Evolutionary conservation across 2,329 filamentous ascomycete species (phyloP).

Genomic region (Alternaria arborescens): DNA sequence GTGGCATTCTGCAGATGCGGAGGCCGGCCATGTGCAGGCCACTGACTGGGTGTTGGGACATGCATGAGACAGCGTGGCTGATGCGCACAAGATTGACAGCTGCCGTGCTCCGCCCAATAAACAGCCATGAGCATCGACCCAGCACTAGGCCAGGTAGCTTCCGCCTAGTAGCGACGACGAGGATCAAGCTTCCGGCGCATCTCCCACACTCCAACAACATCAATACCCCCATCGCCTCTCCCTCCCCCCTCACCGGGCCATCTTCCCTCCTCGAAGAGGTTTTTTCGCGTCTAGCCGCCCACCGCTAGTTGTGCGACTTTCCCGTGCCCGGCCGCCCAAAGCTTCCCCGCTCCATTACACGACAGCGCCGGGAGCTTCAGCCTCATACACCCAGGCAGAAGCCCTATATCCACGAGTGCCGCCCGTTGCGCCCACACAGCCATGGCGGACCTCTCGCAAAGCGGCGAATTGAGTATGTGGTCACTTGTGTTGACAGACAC

Average conservation of each 20-base stretch:
- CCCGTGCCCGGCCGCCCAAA: conserved; percentile 24
- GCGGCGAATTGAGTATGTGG: conserved; percentile 48
- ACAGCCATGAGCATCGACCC: conserved; percentile 20
- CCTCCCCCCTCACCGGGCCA: conserved; percentile 12
- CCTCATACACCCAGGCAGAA: conserved; percentile 39
- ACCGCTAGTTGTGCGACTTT: conserved; percentile 37
- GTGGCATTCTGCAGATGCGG: conserved; percentile 9
- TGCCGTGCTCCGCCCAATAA: conserved; percentile 31
- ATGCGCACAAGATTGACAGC: conserved; percentile 30
- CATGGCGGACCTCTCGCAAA: conserved; percentile 49
- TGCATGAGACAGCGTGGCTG: conserved; percentile 24
- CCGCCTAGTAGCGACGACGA: conserved; percentile 26
- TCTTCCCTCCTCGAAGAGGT: conserved; percentile 10
- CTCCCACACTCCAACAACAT: conserved; percentile 18
- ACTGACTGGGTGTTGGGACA: conserved; percentile 18
- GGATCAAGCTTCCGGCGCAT: conserved; percentile 27
- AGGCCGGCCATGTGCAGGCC: conserved; percentile 25
- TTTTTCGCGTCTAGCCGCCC: conserved; percentile 12
- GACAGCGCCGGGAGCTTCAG: conserved; percentile 41
- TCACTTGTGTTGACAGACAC: neutral
- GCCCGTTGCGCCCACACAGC: conserved; percentile 30
- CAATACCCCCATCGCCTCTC: conserved; percentile 15
- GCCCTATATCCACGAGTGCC: conserved; percentile 29
- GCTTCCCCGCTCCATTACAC: conserved; percentile 43
- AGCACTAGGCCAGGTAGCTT: conserved; percentile 20